A percentile compares a stretch with the other conserved stretches of the same genome.
Conservation (phyloP, 75 land plant species). For the Picea sitchensis region DNA sequence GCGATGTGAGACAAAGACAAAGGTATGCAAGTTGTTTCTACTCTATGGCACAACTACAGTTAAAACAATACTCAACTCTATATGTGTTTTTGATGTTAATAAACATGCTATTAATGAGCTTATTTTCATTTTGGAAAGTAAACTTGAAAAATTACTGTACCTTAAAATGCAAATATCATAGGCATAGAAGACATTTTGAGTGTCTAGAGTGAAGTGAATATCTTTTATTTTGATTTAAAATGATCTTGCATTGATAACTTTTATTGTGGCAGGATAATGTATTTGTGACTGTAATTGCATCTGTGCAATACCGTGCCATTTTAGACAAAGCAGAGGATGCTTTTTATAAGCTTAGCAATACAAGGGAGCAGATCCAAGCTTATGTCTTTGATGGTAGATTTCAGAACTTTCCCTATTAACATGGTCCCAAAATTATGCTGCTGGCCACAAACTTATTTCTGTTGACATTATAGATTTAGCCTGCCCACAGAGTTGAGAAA, state of each 20-base stretch:
- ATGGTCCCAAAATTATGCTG: not conserved
- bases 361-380: constrained; percentile 50
- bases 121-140: no score
- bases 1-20: constrained; percentile 70
- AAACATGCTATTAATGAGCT: no score
- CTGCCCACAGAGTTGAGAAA: not conserved
- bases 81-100: no score
- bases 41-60: no score
- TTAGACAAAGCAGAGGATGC: constrained; percentile 54
- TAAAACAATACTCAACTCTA: no score
- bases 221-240: no score
- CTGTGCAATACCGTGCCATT: constrained; percentile 54
- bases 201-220: no score
- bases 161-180: no score
- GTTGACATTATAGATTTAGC: not conserved
- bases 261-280: constrained; percentile 47
- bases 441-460: not conserved
- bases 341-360: constrained; percentile 54
- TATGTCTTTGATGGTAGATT: constrained; percentile 65
- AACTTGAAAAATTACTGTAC: no score
- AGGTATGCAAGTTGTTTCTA: constrained; percentile 21
- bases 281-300: constrained; percentile 53
- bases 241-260: not conserved
- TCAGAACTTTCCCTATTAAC: not conserved
- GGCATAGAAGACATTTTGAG: no score